phyloP scores from a whole-genome alignment of 768 basidiomycete genomes.

The Inosperma sp. region DNA sequence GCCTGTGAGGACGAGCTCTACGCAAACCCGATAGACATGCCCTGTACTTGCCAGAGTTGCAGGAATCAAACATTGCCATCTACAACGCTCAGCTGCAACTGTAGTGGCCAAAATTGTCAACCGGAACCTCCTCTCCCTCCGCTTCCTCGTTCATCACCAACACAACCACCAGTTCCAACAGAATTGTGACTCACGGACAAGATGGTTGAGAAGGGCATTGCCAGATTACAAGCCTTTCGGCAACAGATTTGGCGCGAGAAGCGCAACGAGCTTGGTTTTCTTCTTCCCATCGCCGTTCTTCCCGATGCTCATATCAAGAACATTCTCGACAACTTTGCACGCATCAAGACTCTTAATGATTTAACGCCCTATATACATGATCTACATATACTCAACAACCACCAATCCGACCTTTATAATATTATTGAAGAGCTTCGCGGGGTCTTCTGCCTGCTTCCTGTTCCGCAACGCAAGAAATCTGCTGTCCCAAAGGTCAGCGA shows the following conservation, averaged over 20 bases:
- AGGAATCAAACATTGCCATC: too few species aligned
- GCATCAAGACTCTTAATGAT: constrained; percentile 8
- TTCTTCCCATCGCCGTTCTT: neutral
- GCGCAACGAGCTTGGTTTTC: neutral
- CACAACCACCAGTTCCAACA: neutral
- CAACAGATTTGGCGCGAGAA: neutral
- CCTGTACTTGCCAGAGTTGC: neutral
- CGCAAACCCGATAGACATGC: neutral
- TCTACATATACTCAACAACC: too few species aligned
- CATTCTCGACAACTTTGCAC: neutral
- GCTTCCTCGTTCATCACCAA: neutral
- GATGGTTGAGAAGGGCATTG: neutral
- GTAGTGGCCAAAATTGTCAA: neutral
- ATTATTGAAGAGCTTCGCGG: too few species aligned
- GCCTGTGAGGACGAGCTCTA: constrained; percentile 4
- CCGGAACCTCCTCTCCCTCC: neutral
- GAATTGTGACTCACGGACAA: neutral
- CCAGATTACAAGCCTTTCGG: neutral
- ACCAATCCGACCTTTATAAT: too few species aligned
- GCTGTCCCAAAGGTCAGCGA: too few species aligned
- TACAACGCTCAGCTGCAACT: too few species aligned
- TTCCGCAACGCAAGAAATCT: too few species aligned
- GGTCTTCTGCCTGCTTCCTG: too few species aligned
- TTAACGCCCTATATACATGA: too few species aligned
- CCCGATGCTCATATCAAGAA: neutral